Percentiles rank a stretch among this genome's conserved stretches.
Conservation (phyloP, 2,329 filamentous ascomycete genomes). For the Pseudohalonectria lignicola region DNA sequence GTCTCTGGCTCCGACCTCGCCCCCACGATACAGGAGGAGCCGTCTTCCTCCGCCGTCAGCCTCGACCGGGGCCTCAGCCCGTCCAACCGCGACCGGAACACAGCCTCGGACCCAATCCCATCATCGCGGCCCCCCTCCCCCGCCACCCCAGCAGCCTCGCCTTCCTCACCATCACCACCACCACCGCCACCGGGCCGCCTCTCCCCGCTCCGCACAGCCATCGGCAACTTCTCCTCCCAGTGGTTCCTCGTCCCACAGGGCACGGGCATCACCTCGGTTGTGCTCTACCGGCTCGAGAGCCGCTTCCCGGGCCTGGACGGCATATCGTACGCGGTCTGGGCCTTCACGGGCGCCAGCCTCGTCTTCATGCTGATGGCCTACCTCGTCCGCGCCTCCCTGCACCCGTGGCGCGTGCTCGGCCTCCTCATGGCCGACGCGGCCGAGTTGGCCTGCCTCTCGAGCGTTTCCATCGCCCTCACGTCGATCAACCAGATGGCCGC, state of each 20-base stretch:
- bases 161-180: background rate
- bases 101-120: no score
- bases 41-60: no score
- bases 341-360: conserved; percentile 22
- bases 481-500: conserved; percentile 13
- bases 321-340: conserved; percentile 24
- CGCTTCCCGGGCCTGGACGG: conserved; percentile 23
- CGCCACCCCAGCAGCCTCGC: background rate
- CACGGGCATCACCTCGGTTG: conserved; percentile 21
- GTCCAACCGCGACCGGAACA: no score
- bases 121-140: no score
- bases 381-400: conserved; percentile 18
- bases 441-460: conserved; percentile 24
- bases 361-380: conserved; percentile 17
- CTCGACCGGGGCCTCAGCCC: no score
- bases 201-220: conserved; percentile 4
- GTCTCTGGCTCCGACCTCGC: no score
- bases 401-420: conserved; percentile 16
- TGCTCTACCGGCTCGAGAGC: conserved; percentile 23
- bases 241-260: conserved; percentile 27
- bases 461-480: conserved; percentile 21
- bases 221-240: conserved; percentile 19
- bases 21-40: no score
- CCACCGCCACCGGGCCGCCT: background rate
- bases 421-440: conserved; percentile 17